Evolutionary conservation across 2,329 filamentous ascomycete genomes (phyloP).

Genomic region (Epichloe sibirici): DNA sequence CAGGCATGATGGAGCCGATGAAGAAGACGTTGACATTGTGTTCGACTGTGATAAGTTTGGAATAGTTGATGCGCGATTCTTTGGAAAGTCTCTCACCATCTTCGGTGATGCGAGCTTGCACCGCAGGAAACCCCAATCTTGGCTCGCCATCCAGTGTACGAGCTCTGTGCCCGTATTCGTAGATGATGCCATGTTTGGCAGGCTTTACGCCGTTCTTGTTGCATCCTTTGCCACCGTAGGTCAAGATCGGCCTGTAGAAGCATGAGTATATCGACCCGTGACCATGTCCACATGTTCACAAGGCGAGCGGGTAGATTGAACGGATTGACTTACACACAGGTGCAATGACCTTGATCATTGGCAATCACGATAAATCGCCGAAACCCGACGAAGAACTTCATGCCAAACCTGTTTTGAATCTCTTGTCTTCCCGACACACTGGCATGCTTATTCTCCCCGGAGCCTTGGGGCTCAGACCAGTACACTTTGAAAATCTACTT

Average conservation of each 20-base stretch:
- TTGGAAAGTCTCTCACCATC: slow-evolving; percentile 32
- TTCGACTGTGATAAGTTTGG: slow-evolving; percentile 42
- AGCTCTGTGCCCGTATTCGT: slow-evolving; percentile 23
- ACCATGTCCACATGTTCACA: neutral
- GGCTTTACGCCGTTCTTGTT: slow-evolving; percentile 40
- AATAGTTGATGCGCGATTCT: slow-evolving; percentile 46
- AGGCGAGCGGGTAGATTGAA: neutral
- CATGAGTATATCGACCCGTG: neutral
- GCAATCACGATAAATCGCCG: slow-evolving; percentile 43
- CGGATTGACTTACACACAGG: slow-evolving; percentile 35
- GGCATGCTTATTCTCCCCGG: slow-evolving; percentile 16
- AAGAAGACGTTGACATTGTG: slow-evolving; percentile 47
- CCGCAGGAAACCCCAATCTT: slow-evolving; percentile 33
- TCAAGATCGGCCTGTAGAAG: slow-evolving; percentile 37
- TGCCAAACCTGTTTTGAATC: slow-evolving; percentile 22
- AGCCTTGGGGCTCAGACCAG: slow-evolving; percentile 40
- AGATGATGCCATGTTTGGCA: slow-evolving; percentile 40
- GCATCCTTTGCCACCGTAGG: slow-evolving; percentile 40
- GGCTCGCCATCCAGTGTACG: slow-evolving; percentile 29
- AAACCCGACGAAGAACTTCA: slow-evolving; percentile 35
- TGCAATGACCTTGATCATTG: slow-evolving; percentile 39
- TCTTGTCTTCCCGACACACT: slow-evolving; percentile 22
- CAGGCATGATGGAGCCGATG: slow-evolving; percentile 32
- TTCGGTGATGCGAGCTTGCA: slow-evolving; percentile 30
- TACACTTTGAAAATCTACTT: slow-evolving; percentile 41